Conservation (phyloP, 2,329 filamentous ascomycete species). For the Dichotomopilus funicola region DNA sequence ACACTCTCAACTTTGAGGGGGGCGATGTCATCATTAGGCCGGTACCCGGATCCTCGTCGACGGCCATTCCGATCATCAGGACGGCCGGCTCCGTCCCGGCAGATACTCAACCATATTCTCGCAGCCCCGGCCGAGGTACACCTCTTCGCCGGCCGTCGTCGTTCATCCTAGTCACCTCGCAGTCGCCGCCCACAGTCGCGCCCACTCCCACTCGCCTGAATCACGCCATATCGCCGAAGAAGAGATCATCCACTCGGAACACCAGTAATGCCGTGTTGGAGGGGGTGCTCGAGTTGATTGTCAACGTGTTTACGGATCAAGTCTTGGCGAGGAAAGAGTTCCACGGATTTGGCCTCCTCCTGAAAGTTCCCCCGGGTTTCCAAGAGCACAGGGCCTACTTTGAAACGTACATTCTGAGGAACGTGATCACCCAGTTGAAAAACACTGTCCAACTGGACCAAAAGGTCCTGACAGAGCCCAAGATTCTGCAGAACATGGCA, state of each 20-base stretch:
- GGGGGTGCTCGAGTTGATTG: conserved; percentile 67
- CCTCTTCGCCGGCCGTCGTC: conserved; percentile 77
- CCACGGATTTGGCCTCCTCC: conserved; percentile 73
- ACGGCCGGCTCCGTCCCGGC: conserved; percentile 55
- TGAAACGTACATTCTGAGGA: conserved; percentile 78
- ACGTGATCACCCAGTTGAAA: conserved; percentile 64
- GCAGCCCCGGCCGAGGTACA: conserved; percentile 43
- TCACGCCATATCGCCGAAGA: conserved; percentile 54
- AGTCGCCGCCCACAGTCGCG: conserved; percentile 47
- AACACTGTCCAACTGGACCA: conserved; percentile 66
- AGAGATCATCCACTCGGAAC: conserved; percentile 42
- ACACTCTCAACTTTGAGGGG: conserved; percentile 79
- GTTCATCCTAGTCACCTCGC: conserved; percentile 78
- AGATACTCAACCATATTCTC: conserved; percentile 41
- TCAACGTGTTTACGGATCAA: conserved; percentile 79
- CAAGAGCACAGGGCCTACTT: conserved; percentile 94
- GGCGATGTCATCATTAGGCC: conserved; percentile 78
- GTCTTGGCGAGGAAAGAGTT: conserved; percentile 85
- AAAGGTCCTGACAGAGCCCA: conserved; percentile 69
- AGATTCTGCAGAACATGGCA: conserved; percentile 78
- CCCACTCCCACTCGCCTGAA: conserved; percentile 58
- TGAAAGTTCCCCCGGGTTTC: conserved; percentile 86
- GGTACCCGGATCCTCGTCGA: conserved; percentile 52
- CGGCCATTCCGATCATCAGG: conserved; percentile 61
- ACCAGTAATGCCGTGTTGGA: conserved; percentile 67